Evolutionary conservation across 108 stramenopile species (phyloP).

Genomic region (Schizochytrium sp.): DNA sequence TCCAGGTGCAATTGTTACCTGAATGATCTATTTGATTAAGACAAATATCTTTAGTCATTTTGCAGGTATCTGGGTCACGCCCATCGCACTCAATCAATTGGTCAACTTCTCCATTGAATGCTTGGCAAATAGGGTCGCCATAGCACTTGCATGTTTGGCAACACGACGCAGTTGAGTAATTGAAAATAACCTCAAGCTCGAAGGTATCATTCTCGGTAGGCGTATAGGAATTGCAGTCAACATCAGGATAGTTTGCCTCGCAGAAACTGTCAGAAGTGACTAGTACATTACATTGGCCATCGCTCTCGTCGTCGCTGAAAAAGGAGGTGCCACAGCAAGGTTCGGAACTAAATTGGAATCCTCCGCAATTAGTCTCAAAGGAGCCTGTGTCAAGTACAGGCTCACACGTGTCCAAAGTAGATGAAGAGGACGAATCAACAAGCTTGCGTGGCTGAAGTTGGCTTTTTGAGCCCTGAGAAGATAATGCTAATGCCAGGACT

Average conservation of each 20-base stretch:
- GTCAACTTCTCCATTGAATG: not conserved
- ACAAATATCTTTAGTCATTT: not conserved
- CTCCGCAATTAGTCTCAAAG: no score
- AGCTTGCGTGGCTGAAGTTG: no score
- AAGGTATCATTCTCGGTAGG: not conserved
- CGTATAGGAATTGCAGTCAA: not conserved
- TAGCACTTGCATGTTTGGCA: not conserved
- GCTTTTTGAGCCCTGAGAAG: no score
- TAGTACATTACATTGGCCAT: no score
- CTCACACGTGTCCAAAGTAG: no score
- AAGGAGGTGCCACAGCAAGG: no score
- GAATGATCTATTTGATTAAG: not conserved
- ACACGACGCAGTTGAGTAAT: not conserved
- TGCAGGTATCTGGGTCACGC: not conserved
- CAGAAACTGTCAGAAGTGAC: no score
- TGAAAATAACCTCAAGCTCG: not conserved
- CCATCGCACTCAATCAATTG: not conserved
- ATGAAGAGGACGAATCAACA: no score
- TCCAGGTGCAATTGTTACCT: not conserved
- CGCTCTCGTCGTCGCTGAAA: no score
- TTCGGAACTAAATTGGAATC: no score
- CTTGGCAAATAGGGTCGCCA: not conserved
- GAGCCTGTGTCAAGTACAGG: no score
- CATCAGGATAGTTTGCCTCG: not conserved
- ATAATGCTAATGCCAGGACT: no score